Evolutionary conservation across 1,284 basidiomycete species (phyloP).

Genomic region (Irpex sp.): DNA sequence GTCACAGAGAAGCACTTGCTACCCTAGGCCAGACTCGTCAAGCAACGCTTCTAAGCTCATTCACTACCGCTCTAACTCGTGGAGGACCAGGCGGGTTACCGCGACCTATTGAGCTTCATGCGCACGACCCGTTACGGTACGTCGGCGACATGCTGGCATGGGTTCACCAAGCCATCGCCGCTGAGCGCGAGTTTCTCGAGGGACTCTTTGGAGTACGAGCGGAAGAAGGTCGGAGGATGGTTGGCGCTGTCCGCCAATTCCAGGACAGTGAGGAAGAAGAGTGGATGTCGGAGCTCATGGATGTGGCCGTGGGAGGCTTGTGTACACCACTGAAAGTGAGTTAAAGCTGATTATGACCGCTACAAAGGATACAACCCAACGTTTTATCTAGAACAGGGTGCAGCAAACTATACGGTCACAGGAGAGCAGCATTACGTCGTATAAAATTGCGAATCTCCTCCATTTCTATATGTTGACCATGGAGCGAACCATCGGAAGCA

Average conservation of each 20-base stretch:
- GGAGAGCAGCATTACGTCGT: constrained; percentile 88
- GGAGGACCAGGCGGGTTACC: constrained; percentile 88
- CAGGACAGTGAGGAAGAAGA: constrained; percentile 65
- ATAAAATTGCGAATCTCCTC: constrained; percentile 90
- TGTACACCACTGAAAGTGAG: constrained; percentile 81
- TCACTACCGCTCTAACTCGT: constrained; percentile 85
- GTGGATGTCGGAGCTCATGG: constrained; percentile 81
- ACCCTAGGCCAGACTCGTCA: constrained; percentile 83
- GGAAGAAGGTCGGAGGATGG: constrained; percentile 57
- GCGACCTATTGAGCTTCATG: constrained; percentile 94
- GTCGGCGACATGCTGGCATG: constrained; percentile 98
- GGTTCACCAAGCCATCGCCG: constrained; percentile 95
- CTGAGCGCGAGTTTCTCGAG: constrained; percentile 91
- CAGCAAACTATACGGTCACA: constrained; percentile 91
- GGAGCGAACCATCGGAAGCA: constrained; percentile 83
- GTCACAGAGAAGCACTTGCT: constrained; percentile 69
- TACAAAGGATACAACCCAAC: background rate
- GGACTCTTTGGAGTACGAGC: constrained; percentile 70
- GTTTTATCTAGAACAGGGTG: constrained; percentile 62
- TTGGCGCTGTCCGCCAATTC: constrained; percentile 68
- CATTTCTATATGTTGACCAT: constrained; percentile 94
- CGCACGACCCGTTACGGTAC: constrained; percentile 94
- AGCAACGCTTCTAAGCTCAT: constrained; percentile 72
- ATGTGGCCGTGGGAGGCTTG: constrained; percentile 80
- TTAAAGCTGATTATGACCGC: background rate